Conservation (phyloP, 2,329 filamentous ascomycete species). For the Aspergillus tamarii region DNA sequence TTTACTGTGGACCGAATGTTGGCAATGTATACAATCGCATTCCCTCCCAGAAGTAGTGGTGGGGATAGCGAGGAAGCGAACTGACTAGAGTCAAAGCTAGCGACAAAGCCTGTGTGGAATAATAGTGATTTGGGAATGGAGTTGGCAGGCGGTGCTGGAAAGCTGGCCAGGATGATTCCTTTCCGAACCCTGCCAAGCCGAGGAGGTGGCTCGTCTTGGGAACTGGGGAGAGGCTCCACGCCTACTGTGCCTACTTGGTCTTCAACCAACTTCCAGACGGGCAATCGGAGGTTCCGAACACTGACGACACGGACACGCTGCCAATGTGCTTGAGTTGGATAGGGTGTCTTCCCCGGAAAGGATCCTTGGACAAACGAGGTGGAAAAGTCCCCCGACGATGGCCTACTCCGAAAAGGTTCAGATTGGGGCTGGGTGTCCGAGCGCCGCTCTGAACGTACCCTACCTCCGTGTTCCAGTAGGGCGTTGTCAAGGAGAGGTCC, state of each 20-base stretch:
- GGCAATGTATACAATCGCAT: conserved; percentile 78
- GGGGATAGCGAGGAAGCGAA: conserved; percentile 48
- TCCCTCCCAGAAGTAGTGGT: conserved; percentile 58
- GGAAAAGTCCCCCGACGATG: conserved; percentile 38
- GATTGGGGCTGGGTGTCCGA: conserved; percentile 25
- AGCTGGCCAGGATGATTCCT: conserved; percentile 78
- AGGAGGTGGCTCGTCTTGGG: conserved; percentile 26
- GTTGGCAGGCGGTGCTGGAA: conserved; percentile 58
- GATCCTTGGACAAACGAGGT: conserved; percentile 34
- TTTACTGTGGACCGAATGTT: conserved; percentile 83
- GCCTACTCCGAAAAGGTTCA: conserved; percentile 34
- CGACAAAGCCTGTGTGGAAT: conserved; percentile 69
- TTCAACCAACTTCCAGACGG: conserved; percentile 72
- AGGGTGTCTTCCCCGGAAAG: conserved; percentile 49
- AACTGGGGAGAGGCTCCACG: conserved; percentile 53
- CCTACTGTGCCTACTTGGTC: conserved; percentile 92
- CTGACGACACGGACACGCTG: conserved; percentile 79
- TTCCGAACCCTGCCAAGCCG: conserved; percentile 60
- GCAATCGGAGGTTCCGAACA: conserved; percentile 82
- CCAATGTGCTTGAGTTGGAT: conserved; percentile 71
- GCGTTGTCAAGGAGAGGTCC: conserved; percentile 67
- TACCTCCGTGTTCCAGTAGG: conserved; percentile 57
- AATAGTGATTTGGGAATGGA: conserved; percentile 24
- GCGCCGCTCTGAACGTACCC: conserved; percentile 21
- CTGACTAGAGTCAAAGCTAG: conserved; percentile 68